These are phyloP conservation scores for Pseudocercospora macadamiae DNA, from an alignment of 2,329 filamentous ascomycete species.

Conservation along the genomic window DNA sequence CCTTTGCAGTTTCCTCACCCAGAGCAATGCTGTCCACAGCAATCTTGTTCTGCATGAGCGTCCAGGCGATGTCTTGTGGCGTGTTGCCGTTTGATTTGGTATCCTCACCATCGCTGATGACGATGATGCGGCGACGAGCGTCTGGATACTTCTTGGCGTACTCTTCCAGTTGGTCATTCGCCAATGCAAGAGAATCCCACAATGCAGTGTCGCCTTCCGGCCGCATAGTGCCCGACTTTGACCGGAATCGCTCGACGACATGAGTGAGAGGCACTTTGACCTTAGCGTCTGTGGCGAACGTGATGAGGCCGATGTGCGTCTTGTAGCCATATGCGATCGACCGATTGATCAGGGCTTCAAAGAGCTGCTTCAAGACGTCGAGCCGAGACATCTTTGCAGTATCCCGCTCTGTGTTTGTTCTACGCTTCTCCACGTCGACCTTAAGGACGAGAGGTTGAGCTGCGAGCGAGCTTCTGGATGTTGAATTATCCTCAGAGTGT, in stretches of 20 bases:
- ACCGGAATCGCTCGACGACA: conserved; percentile 43
- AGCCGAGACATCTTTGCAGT: conserved; percentile 27
- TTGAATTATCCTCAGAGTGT: not conserved
- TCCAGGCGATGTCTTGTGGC: conserved; percentile 29
- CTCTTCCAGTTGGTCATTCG: conserved; percentile 37
- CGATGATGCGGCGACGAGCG: conserved; percentile 43
- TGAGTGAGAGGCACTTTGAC: conserved; percentile 38
- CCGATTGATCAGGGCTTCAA: conserved; percentile 42
- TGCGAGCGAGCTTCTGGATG: not conserved
- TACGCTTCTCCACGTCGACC: conserved; percentile 11
- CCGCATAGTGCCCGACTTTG: conserved; percentile 36
- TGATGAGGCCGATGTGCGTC: conserved; percentile 42
- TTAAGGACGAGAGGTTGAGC: conserved; percentile 30
- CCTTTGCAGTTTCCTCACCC: conserved; percentile 33
- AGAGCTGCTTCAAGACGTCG: conserved; percentile 44
- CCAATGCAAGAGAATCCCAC: conserved; percentile 42
- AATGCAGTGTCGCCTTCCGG: conserved; percentile 40
- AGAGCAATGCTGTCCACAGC: conserved; percentile 43
- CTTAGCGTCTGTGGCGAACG: conserved; percentile 34
- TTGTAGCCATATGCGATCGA: conserved; percentile 43
- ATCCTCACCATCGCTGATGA: conserved; percentile 43
- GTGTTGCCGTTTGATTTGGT: conserved; percentile 35
- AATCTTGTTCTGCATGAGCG: conserved; percentile 33
- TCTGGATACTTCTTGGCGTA: conserved; percentile 37
- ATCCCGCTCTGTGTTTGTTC: not conserved